These are phyloP conservation scores for Lentinula raphanica DNA, from an alignment of 768 basidiomycete genomes.

Conservation along the genomic window DNA sequence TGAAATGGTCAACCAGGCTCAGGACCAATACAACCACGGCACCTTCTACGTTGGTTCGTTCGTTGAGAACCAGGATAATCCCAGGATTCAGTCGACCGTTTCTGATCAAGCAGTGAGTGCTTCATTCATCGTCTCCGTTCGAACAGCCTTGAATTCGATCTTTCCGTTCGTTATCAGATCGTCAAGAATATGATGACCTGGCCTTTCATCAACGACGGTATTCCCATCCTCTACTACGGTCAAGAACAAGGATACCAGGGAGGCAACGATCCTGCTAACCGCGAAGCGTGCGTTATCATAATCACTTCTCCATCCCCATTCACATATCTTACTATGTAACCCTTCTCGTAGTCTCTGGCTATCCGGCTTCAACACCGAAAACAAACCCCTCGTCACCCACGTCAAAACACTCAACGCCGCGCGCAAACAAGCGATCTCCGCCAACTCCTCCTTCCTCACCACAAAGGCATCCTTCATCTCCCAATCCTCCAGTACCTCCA, in stretches of 20 bases:
- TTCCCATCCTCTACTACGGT: constrained; percentile 68
- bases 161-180: constrained; percentile 16
- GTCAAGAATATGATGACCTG: constrained; percentile 56
- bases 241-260: constrained; percentile 67
- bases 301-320: no score
- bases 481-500: constrained; percentile 30
- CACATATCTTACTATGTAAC: no score
- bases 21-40: constrained; percentile 37
- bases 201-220: constrained; percentile 62
- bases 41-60: constrained; percentile 50
- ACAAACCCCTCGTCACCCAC: constrained; percentile 41
- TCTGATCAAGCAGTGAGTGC: constrained; percentile 38
- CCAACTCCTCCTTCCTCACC: constrained; percentile 39
- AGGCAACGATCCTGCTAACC: constrained; percentile 54
- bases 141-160: no score
- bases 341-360: constrained; percentile 47
- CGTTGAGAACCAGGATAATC: constrained; percentile 67
- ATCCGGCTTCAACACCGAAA: constrained; percentile 44
- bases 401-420: constrained; percentile 46
- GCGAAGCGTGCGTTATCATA: constrained; percentile 47
- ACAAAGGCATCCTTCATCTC: constrained; percentile 45
- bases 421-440: constrained; percentile 43
- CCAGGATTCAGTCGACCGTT: constrained; percentile 50
- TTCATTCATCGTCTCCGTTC: no score
- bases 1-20: constrained; percentile 26